Evolutionary conservation across 139 green algal genomes (phyloP), one percentile per base, ranked within the genome.

Genomic region (Picochlorum sp.): DNA sequence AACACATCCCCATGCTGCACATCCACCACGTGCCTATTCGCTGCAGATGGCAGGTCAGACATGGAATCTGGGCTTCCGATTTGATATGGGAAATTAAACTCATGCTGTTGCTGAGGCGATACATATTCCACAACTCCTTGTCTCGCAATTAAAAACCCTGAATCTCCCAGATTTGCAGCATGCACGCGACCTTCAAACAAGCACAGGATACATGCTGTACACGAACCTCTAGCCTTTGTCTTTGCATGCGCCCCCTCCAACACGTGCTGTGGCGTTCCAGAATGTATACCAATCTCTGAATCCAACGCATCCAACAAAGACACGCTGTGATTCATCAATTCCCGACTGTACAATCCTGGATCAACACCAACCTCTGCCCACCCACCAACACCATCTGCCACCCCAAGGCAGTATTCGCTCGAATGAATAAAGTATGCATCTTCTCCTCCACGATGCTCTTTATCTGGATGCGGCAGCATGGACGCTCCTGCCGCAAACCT

Each of bases 1-100:
- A 99, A 63, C 2, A 97, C 72, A 70, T 99, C 94, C 1, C 92
- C 94, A 34, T 74, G 64, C 75, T 70, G 69, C 16, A 96, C 72
- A 3, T 73, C 49, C 14, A 97, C 63, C 63, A 78, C 65, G 30
- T 72, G 77, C 4, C 65, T 55, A 67, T 84, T 77, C 41, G 62
- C 30, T 61, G 70, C 71, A 79, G 77, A 30, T 31, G 81, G 77
- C 18, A 76, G 58, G 71, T 93, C 81, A 23, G 69, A 68, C 74
- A 82, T 79, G 1, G 67, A 75, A 60, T 81, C 78, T 31, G 68
- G 51, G 4, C 45, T 67, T 31, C 86, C 85, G 34, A 95, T 69
- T 73, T 96, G 90, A 83, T 83, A 98, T 18, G 94, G 94, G 62
- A 96, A 99, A 83, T 99, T 98, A 83, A 99, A 99, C 62, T 77